These are phyloP conservation scores for Cryptosporidium baileyi DNA, from an alignment of 169 alveolate species.

Conservation along the genomic window DNA sequence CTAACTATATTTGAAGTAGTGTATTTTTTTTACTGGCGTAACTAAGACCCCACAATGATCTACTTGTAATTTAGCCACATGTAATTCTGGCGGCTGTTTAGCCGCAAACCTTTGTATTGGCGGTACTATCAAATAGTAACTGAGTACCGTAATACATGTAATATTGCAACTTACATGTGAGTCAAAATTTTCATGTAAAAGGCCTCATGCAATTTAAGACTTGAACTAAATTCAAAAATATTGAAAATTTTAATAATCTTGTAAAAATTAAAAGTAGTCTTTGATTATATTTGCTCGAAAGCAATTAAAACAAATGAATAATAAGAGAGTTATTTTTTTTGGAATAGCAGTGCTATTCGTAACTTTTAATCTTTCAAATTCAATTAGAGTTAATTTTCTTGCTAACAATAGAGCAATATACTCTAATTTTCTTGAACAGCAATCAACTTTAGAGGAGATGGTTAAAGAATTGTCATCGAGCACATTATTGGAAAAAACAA, in stretches of 20 bases:
- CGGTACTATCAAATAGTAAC: background rate
- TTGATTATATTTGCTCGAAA: background rate
- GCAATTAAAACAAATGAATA: slow-evolving; percentile 8
- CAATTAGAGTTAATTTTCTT: slow-evolving; percentile 34
- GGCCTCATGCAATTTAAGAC: too few relatives aligned
- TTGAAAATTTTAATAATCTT: background rate
- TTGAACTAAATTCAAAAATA: background rate
- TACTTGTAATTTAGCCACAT: slow-evolving; percentile 69
- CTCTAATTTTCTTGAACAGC: slow-evolving; percentile 49
- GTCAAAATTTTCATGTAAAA: background rate
- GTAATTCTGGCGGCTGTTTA: slow-evolving; percentile 54
- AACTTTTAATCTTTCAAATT: background rate
- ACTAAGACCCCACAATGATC: slow-evolving; percentile 69
- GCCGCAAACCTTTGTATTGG: slow-evolving; percentile 23
- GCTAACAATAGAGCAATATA: slow-evolving; percentile 26
- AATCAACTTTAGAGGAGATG: slow-evolving; percentile 52
- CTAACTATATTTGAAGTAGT: background rate
- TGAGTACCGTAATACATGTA: slow-evolving; percentile 50
- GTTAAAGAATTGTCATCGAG: slow-evolving; percentile 51
- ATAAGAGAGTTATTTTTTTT: background rate
- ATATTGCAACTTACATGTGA: background rate
- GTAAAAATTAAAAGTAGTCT: background rate
- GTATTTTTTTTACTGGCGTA: slow-evolving; percentile 64
- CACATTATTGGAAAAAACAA: slow-evolving; percentile 28
- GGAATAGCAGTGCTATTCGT: background rate